Base-by-base conservation (phyloP, 1,284 basidiomycete genomes). In the Mycena citricolor region DNA sequence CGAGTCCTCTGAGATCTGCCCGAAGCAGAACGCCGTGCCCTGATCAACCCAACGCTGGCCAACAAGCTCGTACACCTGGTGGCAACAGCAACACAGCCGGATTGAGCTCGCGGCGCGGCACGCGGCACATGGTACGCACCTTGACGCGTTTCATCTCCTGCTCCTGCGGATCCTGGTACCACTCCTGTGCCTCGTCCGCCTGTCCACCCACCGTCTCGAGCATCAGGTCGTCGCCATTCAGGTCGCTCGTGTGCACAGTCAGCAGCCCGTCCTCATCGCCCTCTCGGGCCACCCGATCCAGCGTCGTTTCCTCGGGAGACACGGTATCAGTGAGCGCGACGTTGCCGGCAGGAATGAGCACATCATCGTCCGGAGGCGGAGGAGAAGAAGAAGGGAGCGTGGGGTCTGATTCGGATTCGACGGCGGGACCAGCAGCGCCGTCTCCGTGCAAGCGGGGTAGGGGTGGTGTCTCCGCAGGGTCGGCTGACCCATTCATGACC, bases 1-100 rank as follows among this genome's bases (percentile, higher is more conserved):
- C 23, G 79, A 77, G 33, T 82, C 76, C 54, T 86, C 81, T 57
- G 90, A 83, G 57, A 91, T 86, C 57, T 92, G 83, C 28, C 92
- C 92, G 56, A 86, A 88, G 64, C 94, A 95, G 62, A 92, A 89
- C 0, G 94, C 94, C 16, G 94, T 97, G 33, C 94, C 94, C 59
- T 92, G 83, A 72, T 97, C 94, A 46, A 86, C 79, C 94, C 94
- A 97, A 41, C 83, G 81, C 47, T 86, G 77, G 45, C 86, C 89
- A 44, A 92, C 79, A 48, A 97, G 82, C 66, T 94, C 86, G 66
- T 97, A 97, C 21, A 97, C 93, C 86, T 94, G 35, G 11, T n/a
- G 36, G 19, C 17, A 42, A 28, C 19, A 42, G 29, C 25, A 42
- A 17, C 12, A 12, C 8, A 19, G 20, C 14, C n/a, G 20, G 29